Evolutionary conservation across 129 eudicot genomes (phyloP).

Genomic region (Artemisia tridentata): DNA sequence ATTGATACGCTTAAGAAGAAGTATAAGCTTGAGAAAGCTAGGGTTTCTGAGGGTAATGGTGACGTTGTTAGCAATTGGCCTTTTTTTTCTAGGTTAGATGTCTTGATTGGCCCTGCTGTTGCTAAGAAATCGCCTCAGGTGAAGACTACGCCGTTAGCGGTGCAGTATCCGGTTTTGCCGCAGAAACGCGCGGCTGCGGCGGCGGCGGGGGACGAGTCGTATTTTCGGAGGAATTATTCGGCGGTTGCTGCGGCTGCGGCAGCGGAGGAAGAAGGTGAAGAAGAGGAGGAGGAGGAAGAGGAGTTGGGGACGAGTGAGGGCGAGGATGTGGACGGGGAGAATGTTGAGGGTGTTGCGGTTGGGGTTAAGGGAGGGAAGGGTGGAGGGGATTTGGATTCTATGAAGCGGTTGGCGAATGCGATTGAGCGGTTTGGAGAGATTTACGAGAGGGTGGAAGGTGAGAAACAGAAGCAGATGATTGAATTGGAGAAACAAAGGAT

Average conservation of each 20-base stretch:
- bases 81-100: conserved; percentile 53
- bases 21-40: conserved; percentile 81
- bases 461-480: conserved; percentile 82
- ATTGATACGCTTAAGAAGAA: conserved; percentile 95
- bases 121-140: conserved; percentile 34
- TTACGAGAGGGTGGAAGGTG: conserved; percentile 73
- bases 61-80: conserved; percentile 52
- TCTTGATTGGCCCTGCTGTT: conserved; percentile 56
- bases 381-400: conserved; percentile 45
- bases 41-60: conserved; percentile 62
- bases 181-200: conserved; percentile 34
- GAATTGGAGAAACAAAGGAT: conserved; percentile 90
- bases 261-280: conserved; percentile 47
- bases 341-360: conserved; percentile 13
- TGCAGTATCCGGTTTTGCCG: conserved; percentile 39
- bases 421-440: conserved; percentile 79
- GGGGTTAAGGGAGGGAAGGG: conserved; percentile 18
- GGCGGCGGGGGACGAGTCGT: conserved; percentile 52
- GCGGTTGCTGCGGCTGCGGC: conserved; percentile 91
- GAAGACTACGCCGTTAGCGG: neutral
- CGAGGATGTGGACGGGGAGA: conserved; percentile 15
- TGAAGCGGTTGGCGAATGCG: conserved; percentile 68
- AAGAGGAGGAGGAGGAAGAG: conserved; percentile 33
- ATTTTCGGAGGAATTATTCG: conserved; percentile 78
- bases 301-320: conserved; percentile 44